A percentile compares a stretch with the other conserved stretches of the same genome.
phyloP scores from a whole-genome alignment of 2,329 filamentous ascomycete genomes.

The Colletotrichum sp. region DNA sequence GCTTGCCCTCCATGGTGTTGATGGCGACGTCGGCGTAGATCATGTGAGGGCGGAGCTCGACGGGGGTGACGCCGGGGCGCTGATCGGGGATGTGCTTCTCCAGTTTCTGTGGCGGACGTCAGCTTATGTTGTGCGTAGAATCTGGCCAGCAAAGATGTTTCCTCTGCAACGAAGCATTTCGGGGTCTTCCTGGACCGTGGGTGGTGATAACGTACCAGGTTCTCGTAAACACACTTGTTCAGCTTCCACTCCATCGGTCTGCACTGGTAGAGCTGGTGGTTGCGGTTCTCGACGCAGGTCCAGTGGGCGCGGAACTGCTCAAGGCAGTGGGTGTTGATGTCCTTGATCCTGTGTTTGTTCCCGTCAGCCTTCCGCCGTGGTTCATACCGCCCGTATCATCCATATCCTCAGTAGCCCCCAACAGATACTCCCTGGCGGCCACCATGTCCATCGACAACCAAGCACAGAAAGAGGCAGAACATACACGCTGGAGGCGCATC shows the following conservation, averaged over 20 bases:
- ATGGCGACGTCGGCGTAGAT: constrained; percentile 63
- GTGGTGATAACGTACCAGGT: constrained; percentile 72
- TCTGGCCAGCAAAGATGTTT: neutral
- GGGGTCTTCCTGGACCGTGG: neutral
- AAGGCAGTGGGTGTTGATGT: constrained; percentile 95
- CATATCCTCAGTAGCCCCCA: neutral
- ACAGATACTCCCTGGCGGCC: neutral
- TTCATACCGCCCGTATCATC: too few relatives aligned
- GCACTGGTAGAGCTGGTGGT: constrained; percentile 98
- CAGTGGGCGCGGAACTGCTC: constrained; percentile 92
- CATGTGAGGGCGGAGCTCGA: constrained; percentile 73
- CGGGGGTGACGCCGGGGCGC: constrained; percentile 71
- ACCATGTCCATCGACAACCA: neutral
- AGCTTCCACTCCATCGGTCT: constrained; percentile 85
- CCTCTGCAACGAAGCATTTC: neutral
- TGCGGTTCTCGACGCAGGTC: constrained; percentile 95
- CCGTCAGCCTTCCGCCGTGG: neutral
- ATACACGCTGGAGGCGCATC: constrained; percentile 96
- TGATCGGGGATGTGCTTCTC: constrained; percentile 82
- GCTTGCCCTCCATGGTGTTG: constrained; percentile 47
- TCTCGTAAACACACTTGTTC: constrained; percentile 95
- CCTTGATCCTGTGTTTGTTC: constrained; percentile 71
- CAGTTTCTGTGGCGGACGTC: constrained; percentile 62
- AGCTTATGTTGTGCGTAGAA: fast-evolving
- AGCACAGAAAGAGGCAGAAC: constrained; percentile 41